Evolutionary conservation across 2,329 filamentous ascomycete species (phyloP).

Genomic region (Sporothrix globosa): DNA sequence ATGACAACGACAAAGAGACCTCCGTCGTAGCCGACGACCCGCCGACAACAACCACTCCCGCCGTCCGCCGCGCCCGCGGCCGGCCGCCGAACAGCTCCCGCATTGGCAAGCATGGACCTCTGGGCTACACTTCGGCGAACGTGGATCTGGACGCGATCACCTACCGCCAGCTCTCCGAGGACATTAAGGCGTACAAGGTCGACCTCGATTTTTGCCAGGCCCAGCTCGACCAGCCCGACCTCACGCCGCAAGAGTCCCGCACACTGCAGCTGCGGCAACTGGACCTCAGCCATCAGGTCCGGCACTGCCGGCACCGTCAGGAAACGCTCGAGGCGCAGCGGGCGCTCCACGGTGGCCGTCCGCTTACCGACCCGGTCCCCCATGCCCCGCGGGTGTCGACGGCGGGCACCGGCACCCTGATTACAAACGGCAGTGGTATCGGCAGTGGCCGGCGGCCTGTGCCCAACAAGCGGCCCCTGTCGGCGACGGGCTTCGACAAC

Average conservation of each 20-base stretch:
- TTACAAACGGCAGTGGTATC: background rate
- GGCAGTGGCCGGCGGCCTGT: background rate
- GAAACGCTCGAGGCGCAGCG: conserved; percentile 42
- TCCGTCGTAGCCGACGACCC: background rate
- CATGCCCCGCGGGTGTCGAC: background rate
- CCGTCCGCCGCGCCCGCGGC: background rate
- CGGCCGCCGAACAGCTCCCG: conserved; percentile 17
- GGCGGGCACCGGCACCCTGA: background rate
- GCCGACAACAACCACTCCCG: background rate
- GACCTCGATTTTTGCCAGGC: conserved; percentile 49
- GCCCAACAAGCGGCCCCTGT: conserved; percentile 4
- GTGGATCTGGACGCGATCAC: conserved; percentile 42
- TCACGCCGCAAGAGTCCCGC: conserved; percentile 49
- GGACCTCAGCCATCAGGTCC: conserved; percentile 51
- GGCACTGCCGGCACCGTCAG: conserved; percentile 48
- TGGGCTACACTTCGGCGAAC: conserved; percentile 32
- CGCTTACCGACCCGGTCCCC: conserved; percentile 17
- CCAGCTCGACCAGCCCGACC: conserved; percentile 42
- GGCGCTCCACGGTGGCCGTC: conserved; percentile 29
- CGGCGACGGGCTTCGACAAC: background rate
- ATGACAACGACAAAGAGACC: background rate
- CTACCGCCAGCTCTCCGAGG: conserved; percentile 48
- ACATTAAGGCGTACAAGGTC: conserved; percentile 49
- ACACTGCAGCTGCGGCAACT: conserved; percentile 49
- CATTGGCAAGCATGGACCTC: background rate